These are phyloP conservation scores for Pilobolus umbonatus DNA, from an alignment of 192 early-diverging fungal species.

Conservation along the genomic window DNA sequence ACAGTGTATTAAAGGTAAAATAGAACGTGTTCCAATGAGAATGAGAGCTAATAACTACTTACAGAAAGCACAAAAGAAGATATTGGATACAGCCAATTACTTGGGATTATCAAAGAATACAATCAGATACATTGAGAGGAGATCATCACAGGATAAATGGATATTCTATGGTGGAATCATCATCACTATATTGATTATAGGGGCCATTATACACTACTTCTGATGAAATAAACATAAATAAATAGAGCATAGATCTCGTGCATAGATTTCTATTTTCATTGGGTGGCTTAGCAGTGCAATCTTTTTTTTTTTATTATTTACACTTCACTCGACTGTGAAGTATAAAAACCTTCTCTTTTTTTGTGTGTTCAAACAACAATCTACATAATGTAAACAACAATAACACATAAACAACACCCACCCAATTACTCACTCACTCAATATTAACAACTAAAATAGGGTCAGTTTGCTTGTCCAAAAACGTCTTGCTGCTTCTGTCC, in stretches of 20 bases:
- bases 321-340: no score
- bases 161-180: slow-evolving; percentile 51
- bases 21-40: no score
- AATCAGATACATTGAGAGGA: slow-evolving; percentile 53
- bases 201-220: slow-evolving; percentile 53
- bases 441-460: no score
- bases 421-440: no score
- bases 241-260: neutral
- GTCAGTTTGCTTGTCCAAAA: slow-evolving; percentile 84
- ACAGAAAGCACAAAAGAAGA: slow-evolving; percentile 52
- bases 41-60: no score
- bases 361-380: neutral
- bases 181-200: slow-evolving; percentile 45
- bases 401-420: no score
- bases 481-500: slow-evolving; percentile 92
- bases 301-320: no score
- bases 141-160: slow-evolving; percentile 55
- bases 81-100: slow-evolving; percentile 53
- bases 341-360: no score
- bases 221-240: slow-evolving; percentile 22
- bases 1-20: slow-evolving; percentile 48
- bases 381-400: no score
- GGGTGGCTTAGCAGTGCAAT: no score
- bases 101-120: slow-evolving; percentile 55
- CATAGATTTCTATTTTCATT: no score